Evolutionary conservation across 257 asterid genomes (phyloP), one percentile per base, ranked within the genome.

Genomic region (Ballota nigra): DNA sequence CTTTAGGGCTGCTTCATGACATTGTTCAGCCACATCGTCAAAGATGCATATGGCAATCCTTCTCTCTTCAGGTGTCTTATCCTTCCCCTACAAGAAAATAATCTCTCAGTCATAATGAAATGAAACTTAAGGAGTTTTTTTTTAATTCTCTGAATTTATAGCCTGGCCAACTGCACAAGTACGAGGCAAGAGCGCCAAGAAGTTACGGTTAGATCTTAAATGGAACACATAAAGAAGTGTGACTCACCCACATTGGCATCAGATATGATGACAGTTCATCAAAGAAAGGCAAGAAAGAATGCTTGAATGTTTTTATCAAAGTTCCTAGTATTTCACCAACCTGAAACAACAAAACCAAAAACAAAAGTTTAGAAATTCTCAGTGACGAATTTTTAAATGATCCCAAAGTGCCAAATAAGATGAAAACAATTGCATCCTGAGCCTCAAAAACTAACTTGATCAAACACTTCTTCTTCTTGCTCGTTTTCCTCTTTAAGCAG

Each of bases 161-260:
- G 53, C 55, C 22, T 18, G 7, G 57, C 18, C 40, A 57, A 29
- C 77, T 22, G 65, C 16, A 62, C 58, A 43, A 31, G 65, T 12
- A 11, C 47, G 51, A 38, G 59, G 28, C 43, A 66, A n/a, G 60
- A 8, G 36, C 7, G n/a, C 11, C 20, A 45, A n/a, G 53, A 20
- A 15, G 53, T 45, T 45, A 45, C 5, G 20, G n/a, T 60, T 16
- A 16, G 2, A 28, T 20, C 12, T 16, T 29, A 47, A 29, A 29
- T 2, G 49, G 13, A 47, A 20, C 26, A 71, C 20, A 60, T 13
- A 41, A 60, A 24, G 66, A 11, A 36, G 43, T 12, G 47, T 36
- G 59, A 85, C 99, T 81, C 77, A 95, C 99, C 99, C 98, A 95
- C 99, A 95, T 95, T 24, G 99, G 99, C 96, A 92, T 85, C 81